Evolutionary conservation across 139 green algal genomes (phyloP), one percentile per base, ranked within the genome.

Genomic region (Deuterostichococcus epilithicus): DNA sequence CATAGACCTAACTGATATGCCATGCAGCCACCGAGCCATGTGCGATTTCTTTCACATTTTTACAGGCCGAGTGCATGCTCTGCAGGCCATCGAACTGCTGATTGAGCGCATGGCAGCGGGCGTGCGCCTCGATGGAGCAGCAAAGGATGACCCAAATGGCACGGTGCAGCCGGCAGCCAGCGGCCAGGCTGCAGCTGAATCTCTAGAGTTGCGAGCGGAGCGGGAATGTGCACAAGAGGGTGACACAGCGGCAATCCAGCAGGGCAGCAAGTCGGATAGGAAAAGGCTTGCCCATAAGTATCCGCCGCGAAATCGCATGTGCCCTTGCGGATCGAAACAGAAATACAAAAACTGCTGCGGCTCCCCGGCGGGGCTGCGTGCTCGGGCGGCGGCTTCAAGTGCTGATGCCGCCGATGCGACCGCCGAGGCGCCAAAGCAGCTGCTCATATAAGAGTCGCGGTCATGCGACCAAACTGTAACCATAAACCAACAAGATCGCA

Each of bases 261-360:
- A n/a, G n/a, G n/a, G n/a, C n/a, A n/a, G n/a, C n/a, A n/a, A n/a
- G n/a, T n/a, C n/a, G n/a, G n/a, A n/a, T n/a, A n/a, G n/a, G n/a
- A n/a, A n/a, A n/a, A n/a, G n/a, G n/a, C n/a, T 32, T 44, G 44
- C 36, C 58, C 76, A 65, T 33, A 85, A 78, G 77, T n/a, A 52
- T 5, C 77, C 83, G 0, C 65, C 63, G 6, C 59, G 80, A 3
- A 88, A 88, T 76, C 81, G 82, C 47, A 37, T 47, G 1, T 88
- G 84, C 66, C 76, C 84, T 2, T 88, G 84, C 60, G 87, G 87
- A 26, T 81, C 63, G 28, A 76, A 68, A 6, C 59, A 78, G 15
- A 90, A 90, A 68, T 85, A 82, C 69, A 91, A 91, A 72, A 82
- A 81, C 44, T 91, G 87, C 76, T 90, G 87, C 47, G 85, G 78